Base-by-base conservation (phyloP, 2,329 filamentous ascomycete genomes). In the Trichoderma aggressivum region DNA sequence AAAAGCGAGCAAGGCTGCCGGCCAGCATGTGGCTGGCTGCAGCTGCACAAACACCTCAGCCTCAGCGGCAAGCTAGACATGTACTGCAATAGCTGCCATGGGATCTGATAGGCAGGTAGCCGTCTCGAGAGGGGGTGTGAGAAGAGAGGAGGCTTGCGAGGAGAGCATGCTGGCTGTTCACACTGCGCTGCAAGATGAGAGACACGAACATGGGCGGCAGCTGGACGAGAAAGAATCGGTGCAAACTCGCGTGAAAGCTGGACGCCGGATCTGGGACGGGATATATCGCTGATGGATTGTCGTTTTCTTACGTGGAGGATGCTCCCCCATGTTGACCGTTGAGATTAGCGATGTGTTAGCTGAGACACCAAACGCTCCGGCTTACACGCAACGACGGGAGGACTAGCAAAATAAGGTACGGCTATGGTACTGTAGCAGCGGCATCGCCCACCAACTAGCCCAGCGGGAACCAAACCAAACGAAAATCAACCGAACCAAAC, bases 11-110 rank as follows among this genome's bases (percentile, higher is more conserved):
- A 61, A 69, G 66, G 66, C 66, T 53, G 66, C 59, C 66, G 56
- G 55, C 60, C 56, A 53, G 32, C 12, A 50, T 21, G 66, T 69
- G 56, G 66, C 56, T 69, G 56, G 66, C 66, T 61, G 66, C 56
- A 69, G 56, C 66, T 69, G 66, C 66, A 69, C 56, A 60, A 68
- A 68, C 39, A 50, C 21, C 61, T 69, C 66, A 69, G 66, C 66
- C 64, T 69, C 66, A 61, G 66, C 66, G 66, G 36, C 65, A 68
- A 68, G 55, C 39, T 53, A 58, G 55, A 50, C 24, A 28, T 61
- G 56, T 58, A 59, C 56, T 28, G 24, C 8, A 69, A 53, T 61
- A 26, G 43, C 56, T 53, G 39, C 39, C 56, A 69, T 61, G 26
- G 34, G 43, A 30, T 26, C 56, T 58, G 64, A 32, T 59, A 59